A percentile compares a stretch with the other conserved stretches of the same genome.
Conservation (phyloP, 352 stramenopile species). For the Globisporangium spiculum region DNA sequence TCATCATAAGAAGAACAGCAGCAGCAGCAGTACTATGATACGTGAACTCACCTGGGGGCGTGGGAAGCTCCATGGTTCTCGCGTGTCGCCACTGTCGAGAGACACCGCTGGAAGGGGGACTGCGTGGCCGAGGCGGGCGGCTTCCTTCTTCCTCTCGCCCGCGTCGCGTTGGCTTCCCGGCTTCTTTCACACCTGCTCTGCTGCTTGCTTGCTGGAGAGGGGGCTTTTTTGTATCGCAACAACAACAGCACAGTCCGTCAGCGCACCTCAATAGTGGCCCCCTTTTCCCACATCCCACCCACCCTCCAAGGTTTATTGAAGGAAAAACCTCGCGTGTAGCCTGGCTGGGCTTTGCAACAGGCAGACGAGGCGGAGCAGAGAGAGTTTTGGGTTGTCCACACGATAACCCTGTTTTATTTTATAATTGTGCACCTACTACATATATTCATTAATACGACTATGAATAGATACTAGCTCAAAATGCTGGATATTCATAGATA, state of each 20-base stretch:
- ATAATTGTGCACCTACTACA: not conserved
- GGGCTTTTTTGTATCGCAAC: conserved; percentile 1
- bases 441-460: not conserved
- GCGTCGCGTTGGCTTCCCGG: not conserved
- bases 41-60: conserved; percentile 28
- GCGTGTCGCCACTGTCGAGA: conserved; percentile 1
- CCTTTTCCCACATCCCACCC: not conserved
- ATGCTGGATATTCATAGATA: not conserved
- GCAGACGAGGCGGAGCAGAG: not conserved
- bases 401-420: not conserved
- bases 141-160: conserved; percentile 1
- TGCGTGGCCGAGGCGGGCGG: not conserved
- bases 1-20: not conserved
- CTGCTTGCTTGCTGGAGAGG: conserved; percentile 5
- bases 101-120: not conserved
- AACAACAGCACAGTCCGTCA: conserved; percentile 11
- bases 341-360: not conserved
- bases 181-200: not conserved
- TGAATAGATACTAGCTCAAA: not conserved
- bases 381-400: not conserved
- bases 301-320: not conserved
- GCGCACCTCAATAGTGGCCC: conserved; percentile 9
- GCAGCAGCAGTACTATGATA: not conserved
- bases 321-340: not conserved
- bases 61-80: conserved; percentile 24